Base-by-base conservation (phyloP, 495 filamentous ascomycete species). In the Barbatosphaeria neglecta region DNA sequence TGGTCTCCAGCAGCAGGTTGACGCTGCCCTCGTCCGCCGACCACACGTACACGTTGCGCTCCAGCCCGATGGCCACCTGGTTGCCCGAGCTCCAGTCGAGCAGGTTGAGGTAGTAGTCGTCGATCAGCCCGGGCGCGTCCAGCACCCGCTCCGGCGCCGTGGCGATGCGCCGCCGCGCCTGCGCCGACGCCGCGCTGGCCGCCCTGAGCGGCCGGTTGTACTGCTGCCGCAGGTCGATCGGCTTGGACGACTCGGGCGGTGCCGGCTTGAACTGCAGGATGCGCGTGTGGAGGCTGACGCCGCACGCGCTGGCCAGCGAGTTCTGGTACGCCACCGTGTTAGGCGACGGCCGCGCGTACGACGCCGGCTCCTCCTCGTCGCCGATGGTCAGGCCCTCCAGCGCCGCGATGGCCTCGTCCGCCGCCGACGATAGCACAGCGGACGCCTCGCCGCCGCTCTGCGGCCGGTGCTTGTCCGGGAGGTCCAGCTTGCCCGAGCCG, bases 211-310 rank as follows among this genome's bases (percentile, higher is more conserved):
- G 93, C 45, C 92, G 84, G 72, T 97, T 99, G 75, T 99, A 99
- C 58, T 97, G 93, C 39, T 90, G 83, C 24, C 92, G 85, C 50
- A 99, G 80, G 58, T 99, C 93, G 61, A 97, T 94, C 17, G 93
- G 93, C 73, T 94, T 95, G 13, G 89, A 93, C 0, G 90, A 95
- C 70, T 97, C 92, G 2, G 92, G 92, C 10, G 92, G 81, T 0
- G 90, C 87, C 10, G 92, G 92, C 80, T 99, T 97, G 77, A 95
- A 99, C 20, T 90, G 85, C n/a, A 99, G 80, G 49, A 99, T 99
- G 38, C 92, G 86, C 44, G 87, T 90, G 68, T 87, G 94, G 42
- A 96, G 75, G 53, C 77, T 88, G 35, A 99, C 86, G 37, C 90
- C 93, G 59, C 92, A 97, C 17, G 92, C 92, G 45, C 81, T 80